Evolutionary conservation across 306 rosid species (phyloP).

Genomic region (Fragaria vesca): DNA sequence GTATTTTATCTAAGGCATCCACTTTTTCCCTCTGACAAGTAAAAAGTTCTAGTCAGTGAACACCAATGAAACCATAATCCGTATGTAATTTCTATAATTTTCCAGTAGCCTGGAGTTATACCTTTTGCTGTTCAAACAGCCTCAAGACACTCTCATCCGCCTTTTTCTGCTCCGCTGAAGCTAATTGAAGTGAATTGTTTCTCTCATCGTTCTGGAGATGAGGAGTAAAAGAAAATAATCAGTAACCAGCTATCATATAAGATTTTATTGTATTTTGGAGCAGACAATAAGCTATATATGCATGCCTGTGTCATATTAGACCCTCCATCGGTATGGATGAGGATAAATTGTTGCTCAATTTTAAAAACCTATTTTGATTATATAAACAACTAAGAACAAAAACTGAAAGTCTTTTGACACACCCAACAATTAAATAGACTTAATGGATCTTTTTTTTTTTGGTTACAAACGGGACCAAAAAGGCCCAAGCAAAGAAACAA

Average conservation of each 20-base stretch:
- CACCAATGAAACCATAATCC: slow-evolving; percentile 1
- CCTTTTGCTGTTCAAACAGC: slow-evolving; percentile 93
- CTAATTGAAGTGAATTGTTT: slow-evolving; percentile 71
- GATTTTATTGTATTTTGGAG: not conserved
- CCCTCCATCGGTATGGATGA: not conserved
- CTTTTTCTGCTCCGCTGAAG: slow-evolving; percentile 80
- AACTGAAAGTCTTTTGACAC: not conserved
- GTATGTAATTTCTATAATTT: slow-evolving; percentile 1
- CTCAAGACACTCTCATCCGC: slow-evolving; percentile 74
- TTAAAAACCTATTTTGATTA: not conserved
- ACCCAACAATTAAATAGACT: not conserved
- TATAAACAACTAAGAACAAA: not conserved
- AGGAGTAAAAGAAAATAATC: slow-evolving; percentile 3
- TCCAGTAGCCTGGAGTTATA: slow-evolving; percentile 27
- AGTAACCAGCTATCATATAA: slow-evolving; percentile 5
- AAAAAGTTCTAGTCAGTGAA: slow-evolving; percentile 24
- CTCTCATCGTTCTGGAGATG: slow-evolving; percentile 65
- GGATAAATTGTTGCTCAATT: not conserved
- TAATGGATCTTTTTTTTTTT: not conserved
- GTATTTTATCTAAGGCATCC: slow-evolving; percentile 75
- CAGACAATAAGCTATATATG: not conserved
- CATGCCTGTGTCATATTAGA: not conserved
- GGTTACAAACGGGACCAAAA: too few relatives aligned
- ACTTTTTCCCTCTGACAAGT: slow-evolving; percentile 75
- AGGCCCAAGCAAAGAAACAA: too few relatives aligned